phyloP scores from a whole-genome alignment of 805 yeast species.

The Candida maesae region DNA sequence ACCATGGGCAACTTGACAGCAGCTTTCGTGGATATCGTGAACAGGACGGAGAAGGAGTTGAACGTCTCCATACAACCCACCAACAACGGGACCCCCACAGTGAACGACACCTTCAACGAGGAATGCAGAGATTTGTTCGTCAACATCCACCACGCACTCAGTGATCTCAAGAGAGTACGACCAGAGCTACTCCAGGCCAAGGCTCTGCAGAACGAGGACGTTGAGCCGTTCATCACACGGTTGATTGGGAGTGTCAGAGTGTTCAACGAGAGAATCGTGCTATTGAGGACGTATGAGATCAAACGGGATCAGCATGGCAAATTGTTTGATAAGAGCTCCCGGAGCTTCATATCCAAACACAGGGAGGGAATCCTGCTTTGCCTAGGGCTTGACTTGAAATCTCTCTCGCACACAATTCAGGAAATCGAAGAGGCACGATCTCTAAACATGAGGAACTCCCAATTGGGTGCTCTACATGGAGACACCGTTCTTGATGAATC shows the following conservation, averaged over 20 bases:
- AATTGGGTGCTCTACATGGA: too few species aligned
- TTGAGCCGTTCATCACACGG: conserved; percentile 46
- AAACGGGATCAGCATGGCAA: conserved; percentile 33
- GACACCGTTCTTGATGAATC: too few species aligned
- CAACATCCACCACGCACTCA: conserved; percentile 28
- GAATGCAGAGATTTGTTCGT: conserved; percentile 21
- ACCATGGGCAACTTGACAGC: too few species aligned
- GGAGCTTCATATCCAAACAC: too few species aligned
- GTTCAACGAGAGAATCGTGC: conserved; percentile 46
- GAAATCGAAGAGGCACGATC: too few species aligned
- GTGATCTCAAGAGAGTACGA: conserved; percentile 25
- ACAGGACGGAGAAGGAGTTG: conserved; percentile 9
- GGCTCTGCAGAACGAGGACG: conserved; percentile 26
- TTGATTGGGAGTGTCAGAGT: conserved; percentile 56
- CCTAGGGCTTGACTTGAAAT: too few species aligned
- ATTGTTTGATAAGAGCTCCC: too few species aligned
- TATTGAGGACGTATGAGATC: conserved; percentile 48
- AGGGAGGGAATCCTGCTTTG: too few species aligned
- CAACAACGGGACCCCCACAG: conserved; percentile 2
- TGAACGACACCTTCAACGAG: conserved; percentile 21
- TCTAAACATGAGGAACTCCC: too few species aligned
- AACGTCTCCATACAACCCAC: conserved; percentile 5
- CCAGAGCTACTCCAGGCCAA: conserved; percentile 21
- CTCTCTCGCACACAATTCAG: too few species aligned
- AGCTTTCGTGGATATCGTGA: conserved; percentile 11